Evolutionary conservation across 1,139 yeast species (phyloP).

Genomic region (Saccharomycopsis hybrid): DNA sequence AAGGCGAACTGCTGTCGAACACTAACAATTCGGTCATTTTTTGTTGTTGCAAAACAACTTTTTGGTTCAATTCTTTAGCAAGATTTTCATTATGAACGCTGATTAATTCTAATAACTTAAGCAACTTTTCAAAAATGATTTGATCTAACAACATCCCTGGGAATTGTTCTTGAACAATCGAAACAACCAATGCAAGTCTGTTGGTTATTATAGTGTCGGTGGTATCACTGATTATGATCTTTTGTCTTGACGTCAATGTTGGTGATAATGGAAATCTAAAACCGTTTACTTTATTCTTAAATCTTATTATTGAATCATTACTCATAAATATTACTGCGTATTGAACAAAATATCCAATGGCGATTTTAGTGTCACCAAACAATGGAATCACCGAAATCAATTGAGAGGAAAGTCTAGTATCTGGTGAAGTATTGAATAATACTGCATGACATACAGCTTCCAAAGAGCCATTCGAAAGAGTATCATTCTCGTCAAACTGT

Average conservation of each 20-base stretch:
- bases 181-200: conserved; percentile 40
- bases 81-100: conserved; percentile 41
- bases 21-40: conserved; percentile 33
- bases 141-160: conserved; percentile 51
- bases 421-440: conserved; percentile 43
- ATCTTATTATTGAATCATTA: conserved; percentile 2
- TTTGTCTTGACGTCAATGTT: conserved; percentile 6
- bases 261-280: conserved; percentile 21
- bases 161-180: conserved; percentile 39
- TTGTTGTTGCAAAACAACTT: conserved; percentile 37
- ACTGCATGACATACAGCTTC: conserved; percentile 74
- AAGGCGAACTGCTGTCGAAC: conserved; percentile 17
- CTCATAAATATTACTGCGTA: conserved; percentile 33
- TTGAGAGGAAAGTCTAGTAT: conserved; percentile 36
- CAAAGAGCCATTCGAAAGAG: conserved; percentile 45
- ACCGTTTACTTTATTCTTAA: conserved; percentile 14
- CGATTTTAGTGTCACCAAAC: conserved; percentile 50
- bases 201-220: conserved; percentile 35
- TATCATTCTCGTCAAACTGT: conserved; percentile 39
- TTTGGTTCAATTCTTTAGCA: conserved; percentile 37
- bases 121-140: conserved; percentile 37
- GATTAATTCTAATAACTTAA: conserved; percentile 39
- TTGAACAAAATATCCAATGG: conserved; percentile 42
- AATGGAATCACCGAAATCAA: conserved; percentile 58
- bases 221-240: conserved; percentile 26